Conservation (phyloP, 139 green algal species). For the Chloropicon primus region DNA sequence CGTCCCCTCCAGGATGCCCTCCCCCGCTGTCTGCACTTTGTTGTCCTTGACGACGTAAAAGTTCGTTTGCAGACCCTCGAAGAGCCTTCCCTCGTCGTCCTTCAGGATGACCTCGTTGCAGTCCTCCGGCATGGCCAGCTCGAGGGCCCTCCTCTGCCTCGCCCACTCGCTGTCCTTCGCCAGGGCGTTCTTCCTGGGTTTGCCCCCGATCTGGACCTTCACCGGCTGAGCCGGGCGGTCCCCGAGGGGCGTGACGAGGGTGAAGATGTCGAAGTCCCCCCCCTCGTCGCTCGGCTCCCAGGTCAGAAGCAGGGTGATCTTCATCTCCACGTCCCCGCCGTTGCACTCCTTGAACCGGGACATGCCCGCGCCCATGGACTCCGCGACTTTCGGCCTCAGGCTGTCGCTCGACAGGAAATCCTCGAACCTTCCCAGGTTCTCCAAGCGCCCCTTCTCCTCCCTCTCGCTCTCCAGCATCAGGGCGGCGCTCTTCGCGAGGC, state of each 20-base stretch:
- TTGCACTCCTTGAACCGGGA: background rate
- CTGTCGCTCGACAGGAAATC: slow-evolving; percentile 3
- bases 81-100: slow-evolving; percentile 15
- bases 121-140: slow-evolving; percentile 13
- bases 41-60: slow-evolving; percentile 40
- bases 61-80: slow-evolving; percentile 38
- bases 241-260: slow-evolving; percentile 30
- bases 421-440: background rate
- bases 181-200: slow-evolving; percentile 31
- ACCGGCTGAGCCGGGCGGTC: slow-evolving; percentile 25
- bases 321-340: slow-evolving; percentile 14
- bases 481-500: slow-evolving; percentile 27
- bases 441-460: background rate
- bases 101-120: slow-evolving; percentile 20
- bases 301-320: slow-evolving; percentile 35
- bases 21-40: slow-evolving; percentile 29
- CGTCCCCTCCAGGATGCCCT: slow-evolving; percentile 38
- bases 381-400: slow-evolving; percentile 14
- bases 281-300: slow-evolving; percentile 10
- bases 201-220: slow-evolving; percentile 26
- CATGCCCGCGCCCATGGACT: slow-evolving; percentile 10
- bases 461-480: slow-evolving; percentile 31
- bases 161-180: slow-evolving; percentile 59
- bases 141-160: slow-evolving; percentile 28
- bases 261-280: slow-evolving; percentile 9